Conservation (phyloP, 2,329 filamentous ascomycete genomes). For the Fusarium heterosporum region DNA sequence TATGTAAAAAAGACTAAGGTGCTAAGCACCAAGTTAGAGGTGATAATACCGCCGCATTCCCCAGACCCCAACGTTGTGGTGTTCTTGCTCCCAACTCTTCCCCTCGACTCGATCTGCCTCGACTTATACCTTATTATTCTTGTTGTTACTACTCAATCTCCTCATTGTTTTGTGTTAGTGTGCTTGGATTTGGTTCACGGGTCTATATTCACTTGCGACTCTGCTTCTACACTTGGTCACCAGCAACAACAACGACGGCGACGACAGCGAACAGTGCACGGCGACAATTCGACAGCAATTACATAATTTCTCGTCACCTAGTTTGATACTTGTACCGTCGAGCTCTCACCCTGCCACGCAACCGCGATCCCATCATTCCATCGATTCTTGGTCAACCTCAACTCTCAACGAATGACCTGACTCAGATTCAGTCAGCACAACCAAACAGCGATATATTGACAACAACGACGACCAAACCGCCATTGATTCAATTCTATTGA, state of each 20-base stretch:
- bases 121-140: slow-evolving; percentile 13
- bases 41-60: slow-evolving; percentile 49
- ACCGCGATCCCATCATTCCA: slow-evolving; percentile 31
- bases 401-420: slow-evolving; percentile 31
- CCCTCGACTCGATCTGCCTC: slow-evolving; percentile 34
- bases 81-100: slow-evolving; percentile 35
- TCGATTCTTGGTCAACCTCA: slow-evolving; percentile 23
- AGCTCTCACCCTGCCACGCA: slow-evolving; percentile 19
- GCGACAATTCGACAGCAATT: neutral
- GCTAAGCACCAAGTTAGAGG: slow-evolving; percentile 20
- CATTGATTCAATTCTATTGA: slow-evolving; percentile 9
- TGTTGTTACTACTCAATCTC: slow-evolving; percentile 2
- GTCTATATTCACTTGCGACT: slow-evolving; percentile 11
- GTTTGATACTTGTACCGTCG: slow-evolving; percentile 14
- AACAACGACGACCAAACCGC: slow-evolving; percentile 3
- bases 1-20: slow-evolving; percentile 23
- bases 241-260: slow-evolving; percentile 12
- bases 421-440: slow-evolving; percentile 18
- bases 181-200: slow-evolving; percentile 29
- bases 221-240: slow-evolving; percentile 20
- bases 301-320: slow-evolving; percentile 17
- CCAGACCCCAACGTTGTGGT: slow-evolving; percentile 41
- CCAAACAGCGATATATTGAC: slow-evolving; percentile 33
- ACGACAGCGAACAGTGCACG: neutral
- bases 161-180: slow-evolving; percentile 13